Evolutionary conservation across 306 rosid genomes (phyloP).

Genomic region (Cucumis cinereus): DNA sequence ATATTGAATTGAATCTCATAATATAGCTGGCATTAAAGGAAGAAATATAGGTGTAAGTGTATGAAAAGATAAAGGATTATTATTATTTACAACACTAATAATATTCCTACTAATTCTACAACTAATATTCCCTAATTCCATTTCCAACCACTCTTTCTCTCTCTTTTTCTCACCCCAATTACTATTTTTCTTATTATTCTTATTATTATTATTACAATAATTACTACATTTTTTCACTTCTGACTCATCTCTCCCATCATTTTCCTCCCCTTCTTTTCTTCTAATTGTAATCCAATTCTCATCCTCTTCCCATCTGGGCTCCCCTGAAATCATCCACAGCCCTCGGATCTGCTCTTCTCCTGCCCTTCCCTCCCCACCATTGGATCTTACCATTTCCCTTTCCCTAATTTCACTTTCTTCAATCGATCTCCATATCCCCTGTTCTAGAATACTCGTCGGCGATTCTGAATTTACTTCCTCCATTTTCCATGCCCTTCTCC

Average conservation of each 20-base stretch:
- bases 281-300: constrained; percentile 48
- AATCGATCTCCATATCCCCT: constrained; percentile 44
- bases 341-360: constrained; percentile 31
- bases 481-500: constrained; percentile 1
- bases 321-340: constrained; percentile 32
- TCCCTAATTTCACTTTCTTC: constrained; percentile 14
- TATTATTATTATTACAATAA: neutral
- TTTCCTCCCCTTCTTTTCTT: neutral
- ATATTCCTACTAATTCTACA: neutral
- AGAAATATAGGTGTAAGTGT: neutral
- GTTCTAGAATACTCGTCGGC: constrained; percentile 80
- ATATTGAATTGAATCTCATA: neutral
- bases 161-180: constrained; percentile 13
- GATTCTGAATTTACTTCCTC: constrained; percentile 37
- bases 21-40: neutral
- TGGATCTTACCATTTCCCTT: neutral
- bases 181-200: neutral
- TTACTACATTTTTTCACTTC: constrained; percentile 17
- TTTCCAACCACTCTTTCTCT: constrained; percentile 5
- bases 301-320: constrained; percentile 32
- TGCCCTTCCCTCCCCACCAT: neutral
- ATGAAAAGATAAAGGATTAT: neutral
- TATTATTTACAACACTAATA: neutral
- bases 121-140: neutral
- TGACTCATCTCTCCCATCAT: constrained; percentile 28